Evolutionary conservation across 306 rosid species (phyloP).

Genomic region (Carpinus fangiana): DNA sequence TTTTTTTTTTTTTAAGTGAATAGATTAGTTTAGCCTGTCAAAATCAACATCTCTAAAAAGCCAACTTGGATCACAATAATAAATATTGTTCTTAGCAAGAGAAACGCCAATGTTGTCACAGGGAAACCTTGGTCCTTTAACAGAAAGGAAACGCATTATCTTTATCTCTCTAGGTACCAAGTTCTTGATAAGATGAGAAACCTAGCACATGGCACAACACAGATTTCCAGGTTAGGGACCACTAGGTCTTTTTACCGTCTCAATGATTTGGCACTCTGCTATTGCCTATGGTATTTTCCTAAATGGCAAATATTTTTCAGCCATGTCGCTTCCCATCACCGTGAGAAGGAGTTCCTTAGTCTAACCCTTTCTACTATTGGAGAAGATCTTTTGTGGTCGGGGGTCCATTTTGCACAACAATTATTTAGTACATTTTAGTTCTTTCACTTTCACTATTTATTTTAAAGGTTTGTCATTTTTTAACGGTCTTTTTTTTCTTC

Average conservation of each 20-base stretch:
- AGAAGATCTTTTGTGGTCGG: not conserved
- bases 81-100: not conserved
- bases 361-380: not conserved
- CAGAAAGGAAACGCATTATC: constrained; percentile 17
- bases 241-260: constrained; percentile 24
- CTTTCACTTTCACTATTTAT: too few species aligned
- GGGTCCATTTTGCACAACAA: not conserved
- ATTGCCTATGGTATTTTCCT: not conserved
- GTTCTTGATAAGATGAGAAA: constrained; percentile 36
- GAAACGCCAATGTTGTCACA: not conserved
- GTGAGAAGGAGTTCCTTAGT: too few species aligned
- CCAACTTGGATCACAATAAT: too few species aligned
- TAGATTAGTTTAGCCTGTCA: not conserved
- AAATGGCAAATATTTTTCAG: not conserved
- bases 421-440: too few species aligned
- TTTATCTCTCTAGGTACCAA: constrained; percentile 21
- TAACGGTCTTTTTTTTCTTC: too few species aligned
- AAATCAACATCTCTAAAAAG: not conserved
- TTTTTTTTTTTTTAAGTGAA: not conserved
- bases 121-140: constrained; percentile 17
- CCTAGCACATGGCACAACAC: constrained; percentile 36
- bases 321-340: not conserved
- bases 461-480: too few species aligned
- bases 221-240: constrained; percentile 51
- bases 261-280: constrained; percentile 25